Conservation (phyloP, 202 grass and related monocot genomes). For the Schoenoplectus tabernaemontani region DNA sequence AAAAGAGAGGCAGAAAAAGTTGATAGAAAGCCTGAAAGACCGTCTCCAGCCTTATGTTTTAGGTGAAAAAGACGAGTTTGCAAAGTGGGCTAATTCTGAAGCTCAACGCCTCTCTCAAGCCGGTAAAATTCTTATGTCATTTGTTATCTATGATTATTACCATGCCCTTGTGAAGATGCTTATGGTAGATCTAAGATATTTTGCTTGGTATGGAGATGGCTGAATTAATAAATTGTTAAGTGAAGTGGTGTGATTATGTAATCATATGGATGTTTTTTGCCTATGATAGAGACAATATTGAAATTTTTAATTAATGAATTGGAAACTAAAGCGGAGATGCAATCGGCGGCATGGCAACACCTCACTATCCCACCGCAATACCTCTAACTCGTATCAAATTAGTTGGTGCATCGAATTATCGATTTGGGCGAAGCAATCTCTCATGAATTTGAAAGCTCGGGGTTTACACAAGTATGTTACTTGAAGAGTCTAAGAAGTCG, state of each 20-base stretch:
- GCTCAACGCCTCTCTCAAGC: constrained; percentile 68
- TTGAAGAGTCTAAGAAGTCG: too few relatives aligned
- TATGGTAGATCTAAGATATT: constrained; percentile 17
- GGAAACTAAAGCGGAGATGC: too few relatives aligned
- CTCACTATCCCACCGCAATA: too few relatives aligned
- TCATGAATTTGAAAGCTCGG: too few relatives aligned
- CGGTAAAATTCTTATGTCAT: constrained; percentile 33
- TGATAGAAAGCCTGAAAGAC: constrained; percentile 70
- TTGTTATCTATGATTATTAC: not conserved
- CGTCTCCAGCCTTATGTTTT: constrained; percentile 66
- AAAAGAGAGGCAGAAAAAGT: constrained; percentile 69
- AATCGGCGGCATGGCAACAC: too few relatives aligned
- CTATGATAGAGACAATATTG: not conserved
- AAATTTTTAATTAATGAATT: too few relatives aligned
- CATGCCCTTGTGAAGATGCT: not conserved
- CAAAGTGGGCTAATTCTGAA: constrained; percentile 57
- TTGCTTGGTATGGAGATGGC: constrained; percentile 9
- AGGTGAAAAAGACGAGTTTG: constrained; percentile 69
- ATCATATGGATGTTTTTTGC: not conserved
- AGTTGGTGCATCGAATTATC: too few relatives aligned
- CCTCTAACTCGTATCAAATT: too few relatives aligned
- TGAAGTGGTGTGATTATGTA: not conserved
- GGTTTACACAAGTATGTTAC: too few relatives aligned
- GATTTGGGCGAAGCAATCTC: too few relatives aligned
- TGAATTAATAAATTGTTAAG: not conserved